Evolutionary conservation across 805 yeast species (phyloP).

Genomic region (Kuraishia piskuri): DNA sequence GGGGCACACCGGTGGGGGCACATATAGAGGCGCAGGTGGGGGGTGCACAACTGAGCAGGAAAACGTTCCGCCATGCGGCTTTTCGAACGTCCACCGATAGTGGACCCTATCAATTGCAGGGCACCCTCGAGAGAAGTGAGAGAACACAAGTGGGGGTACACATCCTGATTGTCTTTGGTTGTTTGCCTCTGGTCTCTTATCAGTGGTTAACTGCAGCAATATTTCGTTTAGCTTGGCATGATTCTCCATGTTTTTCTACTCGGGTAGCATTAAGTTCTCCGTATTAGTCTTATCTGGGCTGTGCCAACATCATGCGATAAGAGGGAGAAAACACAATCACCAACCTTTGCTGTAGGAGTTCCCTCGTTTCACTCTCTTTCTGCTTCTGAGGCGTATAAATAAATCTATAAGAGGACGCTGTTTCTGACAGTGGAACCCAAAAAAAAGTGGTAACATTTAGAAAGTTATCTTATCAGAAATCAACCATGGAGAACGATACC

Average conservation of each 20-base stretch:
- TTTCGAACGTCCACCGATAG: too few species aligned
- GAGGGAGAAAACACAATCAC: neutral
- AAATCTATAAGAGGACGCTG: neutral
- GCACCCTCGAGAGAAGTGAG: neutral
- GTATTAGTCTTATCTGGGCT: neutral
- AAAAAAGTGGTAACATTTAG: too few species aligned
- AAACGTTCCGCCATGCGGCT: too few species aligned
- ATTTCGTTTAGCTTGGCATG: neutral
- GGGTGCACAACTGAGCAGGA: neutral
- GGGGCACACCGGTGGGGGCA: neutral
- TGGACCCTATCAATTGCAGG: too few species aligned
- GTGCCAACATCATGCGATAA: neutral
- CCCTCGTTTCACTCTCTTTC: neutral
- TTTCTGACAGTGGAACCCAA: neutral
- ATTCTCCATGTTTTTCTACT: neutral
- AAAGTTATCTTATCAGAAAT: neutral
- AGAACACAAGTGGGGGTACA: neutral
- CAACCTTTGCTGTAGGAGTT: neutral
- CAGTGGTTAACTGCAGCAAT: neutral
- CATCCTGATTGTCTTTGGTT: too few species aligned
- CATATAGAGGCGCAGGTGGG: neutral
- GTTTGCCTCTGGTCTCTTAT: neutral
- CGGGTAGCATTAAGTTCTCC: neutral
- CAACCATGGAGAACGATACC: neutral
- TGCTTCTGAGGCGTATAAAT: neutral